Conservation (phyloP, 768 basidiomycete species). For the Rhodotorula babjevae region DNA sequence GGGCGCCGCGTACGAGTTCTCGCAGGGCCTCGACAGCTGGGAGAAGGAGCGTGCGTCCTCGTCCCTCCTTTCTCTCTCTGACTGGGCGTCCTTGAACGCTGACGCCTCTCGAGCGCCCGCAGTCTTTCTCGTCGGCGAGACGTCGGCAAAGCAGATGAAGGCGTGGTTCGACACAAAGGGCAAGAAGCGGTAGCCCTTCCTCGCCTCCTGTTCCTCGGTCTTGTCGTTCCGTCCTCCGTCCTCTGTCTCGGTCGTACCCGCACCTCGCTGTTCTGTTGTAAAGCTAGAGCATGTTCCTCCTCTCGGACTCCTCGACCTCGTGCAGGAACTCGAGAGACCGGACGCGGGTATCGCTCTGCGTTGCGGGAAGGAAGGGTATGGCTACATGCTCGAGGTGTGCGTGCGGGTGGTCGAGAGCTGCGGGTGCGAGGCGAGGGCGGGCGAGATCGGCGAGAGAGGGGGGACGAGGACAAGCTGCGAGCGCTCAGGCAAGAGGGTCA, state of each 20-base stretch:
- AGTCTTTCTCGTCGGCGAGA: slow-evolving; percentile 40
- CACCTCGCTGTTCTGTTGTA: neutral
- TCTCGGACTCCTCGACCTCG: neutral
- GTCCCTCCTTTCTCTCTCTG: neutral
- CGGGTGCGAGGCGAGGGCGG: too few species aligned
- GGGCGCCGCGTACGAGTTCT: slow-evolving; percentile 41
- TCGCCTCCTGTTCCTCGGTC: neutral
- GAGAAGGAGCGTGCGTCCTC: slow-evolving; percentile 42
- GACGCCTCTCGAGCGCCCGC: neutral
- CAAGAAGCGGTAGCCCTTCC: slow-evolving; percentile 14
- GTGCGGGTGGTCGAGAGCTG: neutral
- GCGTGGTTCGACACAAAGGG: slow-evolving; percentile 37
- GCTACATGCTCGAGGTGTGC: neutral
- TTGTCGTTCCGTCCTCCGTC: too few species aligned
- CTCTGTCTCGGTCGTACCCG: neutral
- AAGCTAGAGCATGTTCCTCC: neutral
- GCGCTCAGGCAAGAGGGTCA: too few species aligned
- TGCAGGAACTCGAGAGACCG: neutral
- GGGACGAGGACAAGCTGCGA: too few species aligned
- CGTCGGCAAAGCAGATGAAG: slow-evolving; percentile 39
- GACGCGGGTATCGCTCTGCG: too few species aligned
- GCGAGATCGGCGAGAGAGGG: too few species aligned
- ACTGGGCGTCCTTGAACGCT: neutral
- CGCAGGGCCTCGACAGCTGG: slow-evolving; percentile 42
- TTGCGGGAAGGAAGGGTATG: too few species aligned